These are phyloP conservation scores for Geosmithia morbida DNA, from an alignment of 2,329 filamentous ascomycete species.

Conservation along the genomic window DNA sequence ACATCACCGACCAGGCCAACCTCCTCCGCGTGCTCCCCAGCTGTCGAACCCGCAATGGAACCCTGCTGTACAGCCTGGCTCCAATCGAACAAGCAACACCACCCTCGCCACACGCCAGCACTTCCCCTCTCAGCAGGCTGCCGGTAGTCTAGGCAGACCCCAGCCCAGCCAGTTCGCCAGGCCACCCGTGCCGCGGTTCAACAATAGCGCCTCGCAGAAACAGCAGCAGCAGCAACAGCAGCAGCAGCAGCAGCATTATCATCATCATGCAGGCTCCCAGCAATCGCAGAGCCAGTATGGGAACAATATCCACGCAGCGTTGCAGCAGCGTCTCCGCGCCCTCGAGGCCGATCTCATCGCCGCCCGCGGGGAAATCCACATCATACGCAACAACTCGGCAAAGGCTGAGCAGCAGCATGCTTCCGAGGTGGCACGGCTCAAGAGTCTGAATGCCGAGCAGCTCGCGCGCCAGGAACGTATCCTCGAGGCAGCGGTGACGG, in stretches of 20 bases:
- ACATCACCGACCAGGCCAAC: conserved; percentile 4
- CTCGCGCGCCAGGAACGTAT: conserved; percentile 47
- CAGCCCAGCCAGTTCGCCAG: conserved; percentile 26
- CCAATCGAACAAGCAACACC: conserved; percentile 5
- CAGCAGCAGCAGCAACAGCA: neutral
- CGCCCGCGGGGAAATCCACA: conserved; percentile 58
- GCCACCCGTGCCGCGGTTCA: conserved; percentile 10
- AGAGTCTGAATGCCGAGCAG: conserved; percentile 50
- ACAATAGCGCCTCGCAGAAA: conserved; percentile 6
- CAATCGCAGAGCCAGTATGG: conserved; percentile 1
- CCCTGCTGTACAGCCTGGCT: conserved; percentile 11
- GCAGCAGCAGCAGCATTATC: no score
- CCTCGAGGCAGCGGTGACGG: conserved; percentile 48
- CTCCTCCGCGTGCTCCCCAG: conserved; percentile 10
- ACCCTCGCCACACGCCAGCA: conserved; percentile 4
- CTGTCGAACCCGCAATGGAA: conserved; percentile 23
- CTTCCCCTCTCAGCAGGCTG: conserved; percentile 9
- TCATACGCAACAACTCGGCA: conserved; percentile 57
- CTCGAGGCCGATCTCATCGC: conserved; percentile 42
- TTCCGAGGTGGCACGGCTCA: conserved; percentile 43
- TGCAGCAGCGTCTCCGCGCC: conserved; percentile 36
- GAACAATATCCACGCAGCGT: conserved; percentile 22
- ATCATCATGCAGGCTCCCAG: no score
- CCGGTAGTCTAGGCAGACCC: conserved; percentile 12
- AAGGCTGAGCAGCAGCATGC: conserved; percentile 48